Conservation (phyloP, 164 flowering plant genomes). For the Chimonanthus praecox region DNA sequence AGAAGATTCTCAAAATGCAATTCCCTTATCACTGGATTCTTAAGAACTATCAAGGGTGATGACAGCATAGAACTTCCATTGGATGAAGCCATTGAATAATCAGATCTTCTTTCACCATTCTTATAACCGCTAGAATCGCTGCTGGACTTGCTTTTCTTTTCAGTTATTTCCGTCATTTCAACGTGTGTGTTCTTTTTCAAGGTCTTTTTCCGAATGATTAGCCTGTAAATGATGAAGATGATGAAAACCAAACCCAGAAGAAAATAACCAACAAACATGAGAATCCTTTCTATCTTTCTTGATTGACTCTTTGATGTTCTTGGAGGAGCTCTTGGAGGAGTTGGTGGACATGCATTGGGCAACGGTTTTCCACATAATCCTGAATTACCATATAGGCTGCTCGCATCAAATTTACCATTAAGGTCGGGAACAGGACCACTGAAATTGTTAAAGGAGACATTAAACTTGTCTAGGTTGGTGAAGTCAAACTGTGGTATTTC, state of each 20-base stretch:
- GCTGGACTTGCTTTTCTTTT: slow-evolving; percentile 14
- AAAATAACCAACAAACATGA: slow-evolving; percentile 45
- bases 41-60: slow-evolving; percentile 31
- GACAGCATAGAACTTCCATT: slow-evolving; percentile 29
- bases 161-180: slow-evolving; percentile 21
- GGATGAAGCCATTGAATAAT: slow-evolving; percentile 23
- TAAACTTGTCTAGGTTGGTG: slow-evolving; percentile 31
- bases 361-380: slow-evolving; percentile 42
- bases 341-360: slow-evolving; percentile 27
- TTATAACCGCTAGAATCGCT: slow-evolving; percentile 23
- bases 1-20: slow-evolving; percentile 61
- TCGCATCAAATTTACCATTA: slow-evolving; percentile 12
- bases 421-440: slow-evolving; percentile 39
- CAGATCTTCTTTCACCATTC: slow-evolving; percentile 25
- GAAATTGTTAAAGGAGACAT: slow-evolving; percentile 48
- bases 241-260: slow-evolving; percentile 25
- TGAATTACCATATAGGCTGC: slow-evolving; percentile 36
- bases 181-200: slow-evolving; percentile 8
- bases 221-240: slow-evolving; percentile 14
- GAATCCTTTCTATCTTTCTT: slow-evolving; percentile 12
- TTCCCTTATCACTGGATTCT: slow-evolving; percentile 37
- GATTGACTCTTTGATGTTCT: slow-evolving; percentile 4
- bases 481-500: slow-evolving; percentile 41
- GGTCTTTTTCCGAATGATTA: slow-evolving; percentile 18
- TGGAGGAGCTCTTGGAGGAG: slow-evolving; percentile 11